Conservation (phyloP, 306 rosid species). For the Malus orientalis region DNA sequence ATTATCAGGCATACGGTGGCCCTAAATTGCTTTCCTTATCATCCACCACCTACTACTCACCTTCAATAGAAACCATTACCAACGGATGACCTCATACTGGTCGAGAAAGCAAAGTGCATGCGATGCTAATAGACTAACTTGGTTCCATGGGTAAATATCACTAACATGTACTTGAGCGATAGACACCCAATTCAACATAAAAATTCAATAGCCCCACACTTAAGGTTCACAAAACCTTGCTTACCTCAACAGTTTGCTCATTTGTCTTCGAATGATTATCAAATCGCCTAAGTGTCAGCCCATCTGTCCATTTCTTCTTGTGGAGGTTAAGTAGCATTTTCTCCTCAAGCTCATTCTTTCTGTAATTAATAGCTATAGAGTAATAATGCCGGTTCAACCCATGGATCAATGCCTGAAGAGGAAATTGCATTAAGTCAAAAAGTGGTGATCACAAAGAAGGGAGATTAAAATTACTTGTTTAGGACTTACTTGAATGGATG, state of each 20-base stretch:
- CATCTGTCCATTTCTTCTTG: constrained; percentile 98
- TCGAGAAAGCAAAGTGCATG: not conserved
- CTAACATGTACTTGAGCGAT: too few species aligned
- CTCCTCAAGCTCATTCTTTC: constrained; percentile 94
- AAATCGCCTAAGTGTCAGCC: constrained; percentile 64
- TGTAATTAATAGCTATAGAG: constrained; percentile 83
- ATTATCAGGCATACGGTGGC: not conserved
- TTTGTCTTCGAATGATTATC: constrained; percentile 90
- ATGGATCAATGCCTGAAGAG: constrained; percentile 78
- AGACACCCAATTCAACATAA: not conserved
- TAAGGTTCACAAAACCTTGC: constrained; percentile 4
- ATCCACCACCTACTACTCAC: not conserved
- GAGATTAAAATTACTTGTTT: not conserved
- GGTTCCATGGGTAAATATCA: not conserved
- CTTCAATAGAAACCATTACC: not conserved
- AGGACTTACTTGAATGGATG: constrained; percentile 84
- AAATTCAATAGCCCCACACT: not conserved
- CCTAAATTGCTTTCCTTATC: not conserved
- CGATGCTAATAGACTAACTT: not conserved
- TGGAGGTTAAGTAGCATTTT: constrained; percentile 92
- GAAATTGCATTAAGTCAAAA: constrained; percentile 17
- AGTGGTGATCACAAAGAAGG: not conserved
- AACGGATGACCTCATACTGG: not conserved
- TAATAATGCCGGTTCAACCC: constrained; percentile 95
- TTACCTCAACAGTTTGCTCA: constrained; percentile 89